Evolutionary conservation across 2,329 filamentous ascomycete species (phyloP), one percentile per base, ranked within the genome.

Genomic region (Dactylonectria estremocensis): DNA sequence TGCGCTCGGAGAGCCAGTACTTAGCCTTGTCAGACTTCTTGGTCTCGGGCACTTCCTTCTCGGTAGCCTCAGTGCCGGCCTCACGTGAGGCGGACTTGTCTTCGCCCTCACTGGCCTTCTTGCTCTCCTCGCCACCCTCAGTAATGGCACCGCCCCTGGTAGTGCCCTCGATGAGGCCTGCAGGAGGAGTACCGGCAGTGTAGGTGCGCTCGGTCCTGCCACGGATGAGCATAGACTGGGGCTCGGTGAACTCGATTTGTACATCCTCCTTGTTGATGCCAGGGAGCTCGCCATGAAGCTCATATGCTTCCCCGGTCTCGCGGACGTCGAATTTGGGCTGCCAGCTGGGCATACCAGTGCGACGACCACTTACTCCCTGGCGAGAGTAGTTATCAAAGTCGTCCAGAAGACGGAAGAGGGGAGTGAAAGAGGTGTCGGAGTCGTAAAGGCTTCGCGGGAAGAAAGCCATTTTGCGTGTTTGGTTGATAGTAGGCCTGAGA

Each of bases 281-380:
- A 0, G 93, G 91, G 6, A 95, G 89, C 81, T 95, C 93, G 75
- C 93, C 93, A 74, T 95, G 90, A 20, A 95, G 90, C 81, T 95
- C 91, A 77, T 94, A 95, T 70, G 84, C 79, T 9, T 89, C 82
- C 67, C 87, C 87, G 14, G 87, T 88, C 83, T 96, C 93, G 79
- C 89, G 90, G 69, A 95, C 86, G 76, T 95, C 93, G 77, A 95
- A 95, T 81, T 90, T 92, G 61, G 93, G 93, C 64, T 88, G 87
- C 87, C 94, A 95, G 77, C 87, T 84, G 49, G 84, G 85, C 53
- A 86, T 72, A 64, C 66, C 73, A 33, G 65, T 66, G 61, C 77
- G 77, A 45, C 75, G 74, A 55, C 73, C 72, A 48, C 70, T 67
- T 67, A 70, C 69, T 54, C 68, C 68, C 68, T 85, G 81, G 52